Evolutionary conservation across 768 basidiomycete genomes (phyloP), one percentile per base, ranked within the genome.

Genomic region (Boletus rubroflammeus): DNA sequence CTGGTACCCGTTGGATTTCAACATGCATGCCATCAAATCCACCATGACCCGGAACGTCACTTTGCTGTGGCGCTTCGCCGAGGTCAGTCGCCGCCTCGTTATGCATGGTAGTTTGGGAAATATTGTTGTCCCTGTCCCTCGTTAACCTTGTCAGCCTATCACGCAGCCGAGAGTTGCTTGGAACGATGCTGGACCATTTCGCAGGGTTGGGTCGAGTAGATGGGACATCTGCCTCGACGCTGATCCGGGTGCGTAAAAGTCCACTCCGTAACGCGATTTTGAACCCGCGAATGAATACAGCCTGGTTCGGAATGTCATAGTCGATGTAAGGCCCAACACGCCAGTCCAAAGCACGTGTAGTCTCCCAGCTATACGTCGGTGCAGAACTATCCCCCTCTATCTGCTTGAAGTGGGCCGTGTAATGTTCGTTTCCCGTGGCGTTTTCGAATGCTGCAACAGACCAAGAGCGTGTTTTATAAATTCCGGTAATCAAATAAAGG

Each of bases 201-300:
- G 23, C 6, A 25, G 17, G 17, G n/a, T 25, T 35, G 23, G 34
- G 21, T 25, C 23, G 47, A 25, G 47, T 47, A 5, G 47, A 35
- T 35, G 47, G 47, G 47, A 17, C 10, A n/a, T 47, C 34, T 35
- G 47, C 47, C 47, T 35, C 21, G 17, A 47, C 32, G 6, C 25
- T 34, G 23, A 47, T 35, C 34, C 23, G 47, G 23, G 9, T 47
- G 13, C 45, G n/a, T 35, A 47, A 26, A 35, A 35, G 6, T 35
- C 47, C 42, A 14, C 23, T 46, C 19, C 57, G 45, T 7, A 50
- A 14, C 9, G 42, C 39, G 28, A 58, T 56, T 23, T 58, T 63
- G 39, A 59, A 61, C 4, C 63, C 63, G 3, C 52, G 54, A n/a
- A 64, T 57, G 40, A 64, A 65, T 7, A 64, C 50, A 19, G 46